Base-by-base conservation (phyloP, 805 yeast genomes). In the Cyberlindnera misumaiensis region DNA sequence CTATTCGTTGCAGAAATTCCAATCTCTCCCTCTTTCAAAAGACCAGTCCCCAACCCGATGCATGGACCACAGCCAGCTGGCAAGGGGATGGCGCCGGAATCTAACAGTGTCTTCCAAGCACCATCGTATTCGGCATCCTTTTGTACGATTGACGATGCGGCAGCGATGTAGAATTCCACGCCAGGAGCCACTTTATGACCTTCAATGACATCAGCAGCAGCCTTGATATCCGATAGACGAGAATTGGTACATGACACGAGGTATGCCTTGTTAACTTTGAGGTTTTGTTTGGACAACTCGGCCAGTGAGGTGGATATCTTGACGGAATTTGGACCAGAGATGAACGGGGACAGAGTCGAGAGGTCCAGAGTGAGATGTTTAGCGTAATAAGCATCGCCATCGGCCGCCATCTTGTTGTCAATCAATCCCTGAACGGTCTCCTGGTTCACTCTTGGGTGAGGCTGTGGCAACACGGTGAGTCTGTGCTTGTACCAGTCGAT, bases 21-120 rank as follows among this genome's bases (percentile, higher is more conserved):
- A 42, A 93, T 95, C 63, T 93, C 97, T 32, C 98, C 98, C 27
- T 86, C 90, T 63, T 93, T 80, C 49, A 93, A 69, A 47, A 93
- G 68, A 35, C 99, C 99, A 22, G 94, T 73, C 40, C 99, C 99
- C 40, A 93, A 70, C 28, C 99, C 99, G 57, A 93, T 93, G 69
- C 99, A 93, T 17, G 99, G 99, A 33, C 99, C 99, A 68, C 99
- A 93, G 16, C 99, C 99, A 12, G 98, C 95, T 15, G 97, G 97
- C 51, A 93, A 75, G 27, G 96, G 86, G 52, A 68, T 84, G 43
- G 96, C 95, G 38, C 99, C 99, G 9, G 97, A 96, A 40, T 81
- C 90, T 34, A 93, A 55, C 42, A 93, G 71, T 15, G 77, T 77
- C 53, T 88, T 73, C 98, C 99, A 94, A 12, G 95, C 94, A 40